Evolutionary conservation across 2,329 filamentous ascomycete genomes (phyloP), one percentile per base, ranked within the genome.

Genomic region (Emergomyces pasteurianus): DNA sequence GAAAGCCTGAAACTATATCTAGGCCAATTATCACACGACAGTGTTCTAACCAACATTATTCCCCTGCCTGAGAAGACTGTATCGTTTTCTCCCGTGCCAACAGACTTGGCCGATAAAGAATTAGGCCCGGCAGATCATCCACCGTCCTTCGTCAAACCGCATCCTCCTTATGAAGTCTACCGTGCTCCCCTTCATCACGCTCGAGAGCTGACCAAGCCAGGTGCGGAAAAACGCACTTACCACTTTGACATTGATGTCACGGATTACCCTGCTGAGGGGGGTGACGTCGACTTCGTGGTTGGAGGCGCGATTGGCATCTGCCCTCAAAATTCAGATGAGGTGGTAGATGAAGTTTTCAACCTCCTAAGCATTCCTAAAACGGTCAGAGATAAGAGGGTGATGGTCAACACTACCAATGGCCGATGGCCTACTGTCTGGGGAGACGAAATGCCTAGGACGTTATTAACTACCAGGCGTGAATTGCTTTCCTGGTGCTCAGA

Each of bases 351-450:
- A 64, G 79, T 97, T 46, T 83, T 99, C 66, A 86, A 96, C 69
- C 79, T 87, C 28, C 84, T 99, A 21, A 81, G 89, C 67, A 82
- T 97, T 26, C 92, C 92, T 3, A 87, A 85, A 43, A 89, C 87
- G 70, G 80, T 94, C 63, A 87, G 94, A 36, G 89, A 95, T 76
- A 94, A 90, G 79, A 87, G 88, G 16, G 82, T 96, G 21, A 79
- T 88, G 21, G 77, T 97, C 67, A 86, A 86, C 72, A 97, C 94
- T 0, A 84, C 82, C 42, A 83, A 81, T 63, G 92, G 92, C 40
- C 83, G 94, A 57, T 99, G 92, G 92, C 94, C 94, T 3, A 99
- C 94, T 0, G 95, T 99, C 57, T 99, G 94, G 94, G 94, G 92
- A 49, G 90, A 95, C 1, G 92, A 97, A 23, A 77, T 89, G 73